Conservation (phyloP, 1,284 basidiomycete genomes). For the Boletus sp. region DNA sequence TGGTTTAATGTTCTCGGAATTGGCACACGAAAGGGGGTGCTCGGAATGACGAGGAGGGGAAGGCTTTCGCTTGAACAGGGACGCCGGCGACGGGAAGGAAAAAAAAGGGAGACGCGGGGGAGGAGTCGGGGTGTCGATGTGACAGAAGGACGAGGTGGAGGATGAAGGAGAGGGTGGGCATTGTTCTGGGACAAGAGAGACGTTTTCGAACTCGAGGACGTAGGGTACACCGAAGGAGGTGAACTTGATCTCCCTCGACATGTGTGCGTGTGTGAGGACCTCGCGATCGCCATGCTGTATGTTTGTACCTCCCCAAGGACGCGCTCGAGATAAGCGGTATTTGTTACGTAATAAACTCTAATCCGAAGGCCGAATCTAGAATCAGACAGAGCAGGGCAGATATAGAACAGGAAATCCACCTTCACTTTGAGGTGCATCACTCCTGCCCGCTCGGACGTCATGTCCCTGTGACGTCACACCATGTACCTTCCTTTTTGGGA, state of each 20-base stretch:
- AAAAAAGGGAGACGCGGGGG: slow-evolving; percentile 15
- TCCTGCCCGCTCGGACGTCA: no score
- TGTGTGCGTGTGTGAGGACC: neutral
- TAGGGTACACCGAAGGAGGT: slow-evolving; percentile 38
- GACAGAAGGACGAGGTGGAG: slow-evolving; percentile 28
- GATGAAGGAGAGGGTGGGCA: slow-evolving; percentile 9
- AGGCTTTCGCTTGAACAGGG: slow-evolving; percentile 27
- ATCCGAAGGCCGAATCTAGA: no score
- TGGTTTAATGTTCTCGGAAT: slow-evolving; percentile 14
- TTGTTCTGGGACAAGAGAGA: slow-evolving; percentile 38
- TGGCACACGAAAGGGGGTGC: no score
- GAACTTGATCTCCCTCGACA: slow-evolving; percentile 8
- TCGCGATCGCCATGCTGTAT: slow-evolving; percentile 10
- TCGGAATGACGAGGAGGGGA: neutral
- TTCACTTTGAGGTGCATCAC: no score
- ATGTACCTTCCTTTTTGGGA: slow-evolving; percentile 31
- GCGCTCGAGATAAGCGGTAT: slow-evolving; percentile 6
- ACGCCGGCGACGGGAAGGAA: slow-evolving; percentile 18
- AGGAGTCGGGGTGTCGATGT: slow-evolving; percentile 20
- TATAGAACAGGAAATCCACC: no score
- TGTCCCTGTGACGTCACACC: slow-evolving; percentile 22
- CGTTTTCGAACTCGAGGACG: slow-evolving; percentile 41
- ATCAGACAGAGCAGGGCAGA: no score
- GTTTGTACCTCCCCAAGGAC: no score
- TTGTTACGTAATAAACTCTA: slow-evolving; percentile 7